phyloP scores from a whole-genome alignment of 768 basidiomycete genomes.

The Auricularia sp. region DNA sequence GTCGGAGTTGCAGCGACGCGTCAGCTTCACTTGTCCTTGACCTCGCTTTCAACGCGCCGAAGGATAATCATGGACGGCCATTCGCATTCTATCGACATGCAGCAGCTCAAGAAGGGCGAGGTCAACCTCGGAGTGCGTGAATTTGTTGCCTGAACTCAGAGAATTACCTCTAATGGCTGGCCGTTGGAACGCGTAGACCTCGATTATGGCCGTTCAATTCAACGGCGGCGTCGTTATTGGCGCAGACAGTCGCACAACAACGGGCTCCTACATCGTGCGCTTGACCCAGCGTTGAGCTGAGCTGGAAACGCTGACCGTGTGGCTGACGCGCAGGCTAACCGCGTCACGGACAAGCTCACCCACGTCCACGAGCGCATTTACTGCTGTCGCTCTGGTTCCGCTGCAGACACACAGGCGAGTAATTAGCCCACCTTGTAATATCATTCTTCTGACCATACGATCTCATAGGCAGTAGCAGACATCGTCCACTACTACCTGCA shows the following conservation, averaged over 20 bases:
- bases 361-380: slow-evolving; percentile 96
- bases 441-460: not conserved
- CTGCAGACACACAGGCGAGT: slow-evolving; percentile 78
- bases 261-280: slow-evolving; percentile 88
- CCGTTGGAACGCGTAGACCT: slow-evolving; percentile 52
- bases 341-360: slow-evolving; percentile 97
- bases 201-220: slow-evolving; percentile 99
- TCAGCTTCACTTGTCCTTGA: slow-evolving; percentile 31
- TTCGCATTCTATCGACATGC: slow-evolving; percentile 58
- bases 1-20: slow-evolving; percentile 37
- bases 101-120: slow-evolving; percentile 86
- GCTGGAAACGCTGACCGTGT: not conserved
- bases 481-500: slow-evolving; percentile 77
- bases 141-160: not conserved
- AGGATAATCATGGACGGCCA: slow-evolving; percentile 32
- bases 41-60: slow-evolving; percentile 17
- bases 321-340: slow-evolving; percentile 60
- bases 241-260: slow-evolving; percentile 95
- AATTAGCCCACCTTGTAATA: not conserved
- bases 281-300: not conserved
- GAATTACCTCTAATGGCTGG: not conserved
- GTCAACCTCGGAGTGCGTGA: slow-evolving; percentile 87
- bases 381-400: slow-evolving; percentile 97
- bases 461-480: slow-evolving; percentile 68
- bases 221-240: slow-evolving; percentile 90